Percentiles rank a stretch among this genome's conserved stretches.
phyloP scores from a whole-genome alignment of 768 basidiomycete genomes.

The Tricholoma furcatifolium region DNA sequence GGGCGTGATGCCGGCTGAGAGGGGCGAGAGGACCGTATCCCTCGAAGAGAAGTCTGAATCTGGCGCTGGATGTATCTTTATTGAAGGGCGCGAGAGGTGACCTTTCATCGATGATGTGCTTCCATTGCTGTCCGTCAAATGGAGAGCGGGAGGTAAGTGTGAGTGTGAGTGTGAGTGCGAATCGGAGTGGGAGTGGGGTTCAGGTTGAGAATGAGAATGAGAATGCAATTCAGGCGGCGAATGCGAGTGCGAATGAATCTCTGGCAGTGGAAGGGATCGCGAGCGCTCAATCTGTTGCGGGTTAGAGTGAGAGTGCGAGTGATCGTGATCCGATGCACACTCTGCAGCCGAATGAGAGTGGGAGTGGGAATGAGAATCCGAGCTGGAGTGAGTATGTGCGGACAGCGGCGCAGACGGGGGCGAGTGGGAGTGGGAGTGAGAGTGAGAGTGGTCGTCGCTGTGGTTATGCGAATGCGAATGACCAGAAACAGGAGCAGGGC shows the following conservation, averaged over 20 bases:
- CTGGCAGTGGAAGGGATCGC: conserved; percentile 25
- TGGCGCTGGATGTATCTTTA: conserved; percentile 31
- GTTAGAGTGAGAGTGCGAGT: conserved; percentile 17
- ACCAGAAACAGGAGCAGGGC: conserved; percentile 25
- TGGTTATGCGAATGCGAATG: conserved; percentile 21
- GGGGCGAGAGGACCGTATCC: conserved; percentile 19
- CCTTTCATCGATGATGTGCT: conserved; percentile 27
- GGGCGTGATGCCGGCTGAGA: conserved; percentile 48
- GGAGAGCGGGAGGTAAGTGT: conserved; percentile 16
- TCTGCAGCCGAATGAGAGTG: conserved; percentile 13
- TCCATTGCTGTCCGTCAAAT: conserved; percentile 12
- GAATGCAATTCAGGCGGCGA: conserved; percentile 25
- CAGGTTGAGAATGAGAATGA: conserved; percentile 22
- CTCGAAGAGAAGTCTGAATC: conserved; percentile 8
- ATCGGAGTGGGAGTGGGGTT: conserved; percentile 25
- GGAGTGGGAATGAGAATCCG: conserved; percentile 28
- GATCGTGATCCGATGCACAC: conserved; percentile 1
- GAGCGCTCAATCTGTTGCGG: conserved; percentile 25
- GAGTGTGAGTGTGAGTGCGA: conserved; percentile 32
- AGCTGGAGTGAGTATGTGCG: conserved; percentile 22
- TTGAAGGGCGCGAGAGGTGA: conserved; percentile 38
- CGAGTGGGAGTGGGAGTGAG: conserved; percentile 20
- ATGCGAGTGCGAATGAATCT: conserved; percentile 12
- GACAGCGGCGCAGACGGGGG: background rate
- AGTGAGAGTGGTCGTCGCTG: conserved; percentile 25